Base-by-base conservation (phyloP, 495 filamentous ascomycete genomes). In the Hypoxylon crocopeplum region DNA sequence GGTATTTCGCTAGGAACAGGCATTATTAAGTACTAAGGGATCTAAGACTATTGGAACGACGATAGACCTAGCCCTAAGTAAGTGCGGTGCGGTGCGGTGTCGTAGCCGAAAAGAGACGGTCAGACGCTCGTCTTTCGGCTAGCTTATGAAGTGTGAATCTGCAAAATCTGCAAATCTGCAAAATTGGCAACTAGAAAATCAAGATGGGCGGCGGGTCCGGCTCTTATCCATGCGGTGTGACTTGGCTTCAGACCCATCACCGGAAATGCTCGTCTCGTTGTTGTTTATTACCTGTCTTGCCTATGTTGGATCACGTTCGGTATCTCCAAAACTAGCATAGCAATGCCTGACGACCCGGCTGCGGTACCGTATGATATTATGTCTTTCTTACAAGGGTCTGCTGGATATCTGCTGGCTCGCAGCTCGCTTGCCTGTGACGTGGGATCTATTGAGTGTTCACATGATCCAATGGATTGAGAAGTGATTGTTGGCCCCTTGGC, bases 221-320 rank as follows among this genome's bases (percentile, higher is more conserved):
- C 47, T 44, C 27, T 29, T 39, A 24, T 38, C 15, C 37, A 62
- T 50, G 58, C 50, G 38, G 58, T 50, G 59, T 56, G 52, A 62
- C 40, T 56, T 45, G 19, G 32, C 16, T 50, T 8, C 49, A 30
- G 45, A 40, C 3, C 19, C 12, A 50, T 32, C 7, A 55, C 33
- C 58, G 58, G 58, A 56, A 51, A 50, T 62, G 33, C 38, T 45
- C 34, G 7, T 46, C 27, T 45, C 8, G 21, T 36, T 15, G n/a
- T 32, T 4, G 42, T 40, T 49, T 51, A 22, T 21, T 36, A 40
- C 34, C 25, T 36, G 39, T 29, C 41, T 56, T 48, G 27, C 25
- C 25, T n/a, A n/a, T n/a, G n/a, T n/a, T n/a, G n/a, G n/a, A n/a
- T n/a, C n/a, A n/a, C n/a, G n/a, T n/a, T n/a, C n/a, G n/a, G n/a